phyloP scores from a whole-genome alignment of 352 stramenopile species.

The Paralagenidium karlingii region DNA sequence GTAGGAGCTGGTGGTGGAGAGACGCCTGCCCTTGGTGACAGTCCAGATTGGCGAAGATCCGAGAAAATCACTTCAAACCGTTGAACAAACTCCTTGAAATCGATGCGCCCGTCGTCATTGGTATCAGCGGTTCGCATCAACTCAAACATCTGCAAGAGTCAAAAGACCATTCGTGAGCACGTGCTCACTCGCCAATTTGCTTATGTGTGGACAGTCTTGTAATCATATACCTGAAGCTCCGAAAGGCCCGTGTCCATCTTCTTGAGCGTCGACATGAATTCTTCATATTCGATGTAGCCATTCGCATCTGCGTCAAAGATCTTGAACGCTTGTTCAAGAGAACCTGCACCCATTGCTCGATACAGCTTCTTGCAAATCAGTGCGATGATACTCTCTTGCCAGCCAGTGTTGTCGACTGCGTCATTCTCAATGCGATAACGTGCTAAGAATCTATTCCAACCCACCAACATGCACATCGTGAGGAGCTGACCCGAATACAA shows the following conservation, averaged over 20 bases:
- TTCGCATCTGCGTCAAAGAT: conserved; percentile 85
- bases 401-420: conserved; percentile 67
- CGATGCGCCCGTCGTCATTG: conserved; percentile 86
- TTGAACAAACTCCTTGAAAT: conserved; percentile 85
- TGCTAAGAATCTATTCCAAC: too few species aligned
- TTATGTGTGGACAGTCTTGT: not conserved
- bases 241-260: conserved; percentile 86
- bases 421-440: conserved; percentile 89
- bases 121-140: conserved; percentile 88
- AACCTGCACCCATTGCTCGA: conserved; percentile 79
- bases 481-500: not conserved
- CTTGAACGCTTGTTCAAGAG: conserved; percentile 83
- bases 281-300: conserved; percentile 89
- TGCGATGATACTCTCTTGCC: conserved; percentile 86
- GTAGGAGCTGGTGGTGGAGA: conserved; percentile 3
- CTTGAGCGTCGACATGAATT: conserved; percentile 87
- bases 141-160: too few species aligned
- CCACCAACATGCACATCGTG: conserved; percentile 3
- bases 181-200: not conserved
- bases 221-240: conserved; percentile 65
- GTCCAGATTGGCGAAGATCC: conserved; percentile 24
- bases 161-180: conserved; percentile 4
- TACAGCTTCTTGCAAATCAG: conserved; percentile 89
- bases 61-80: conserved; percentile 90
- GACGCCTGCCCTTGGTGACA: conserved; percentile 1